Evolutionary conservation across 345 rosid genomes (phyloP).

Genomic region (Linum usitatissimum): DNA sequence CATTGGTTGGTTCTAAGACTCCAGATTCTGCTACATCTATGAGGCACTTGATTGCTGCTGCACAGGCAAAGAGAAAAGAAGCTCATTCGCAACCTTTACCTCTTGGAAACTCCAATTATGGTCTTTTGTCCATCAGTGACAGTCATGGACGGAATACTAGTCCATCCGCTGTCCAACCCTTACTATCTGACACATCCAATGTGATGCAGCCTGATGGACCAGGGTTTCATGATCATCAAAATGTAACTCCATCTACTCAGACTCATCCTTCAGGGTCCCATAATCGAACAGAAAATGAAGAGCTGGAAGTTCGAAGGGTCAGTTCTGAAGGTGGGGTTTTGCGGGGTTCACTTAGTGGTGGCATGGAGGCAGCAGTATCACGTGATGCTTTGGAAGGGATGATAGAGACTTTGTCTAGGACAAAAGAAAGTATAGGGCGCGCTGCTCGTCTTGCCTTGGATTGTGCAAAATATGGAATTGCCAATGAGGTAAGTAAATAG

Average conservation of each 20-base stretch:
- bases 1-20: conserved; percentile 35
- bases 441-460: conserved; percentile 93
- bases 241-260: conserved; percentile 32
- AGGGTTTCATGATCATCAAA: conserved; percentile 26
- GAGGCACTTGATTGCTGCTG: conserved; percentile 89
- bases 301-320: conserved; percentile 51
- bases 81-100: conserved; percentile 51
- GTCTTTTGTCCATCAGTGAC: conserved; percentile 25
- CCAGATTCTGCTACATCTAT: conserved; percentile 54
- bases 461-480: conserved; percentile 92
- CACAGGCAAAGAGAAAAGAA: conserved; percentile 78
- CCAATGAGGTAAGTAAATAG: conserved; percentile 61
- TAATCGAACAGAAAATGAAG: conserved; percentile 43
- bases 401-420: conserved; percentile 95
- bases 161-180: conserved; percentile 39
- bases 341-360: conserved; percentile 76
- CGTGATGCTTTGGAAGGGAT: conserved; percentile 98
- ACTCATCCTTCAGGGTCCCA: conserved; percentile 29
- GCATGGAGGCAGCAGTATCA: conserved; percentile 87
- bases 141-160: conserved; percentile 39
- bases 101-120: conserved; percentile 33
- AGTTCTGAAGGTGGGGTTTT: conserved; percentile 43
- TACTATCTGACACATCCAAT: conserved; percentile 31
- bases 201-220: conserved; percentile 31
- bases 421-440: conserved; percentile 93